Conservation (phyloP, 179 eudicot genomes). For the Patellifolia procumbens region DNA sequence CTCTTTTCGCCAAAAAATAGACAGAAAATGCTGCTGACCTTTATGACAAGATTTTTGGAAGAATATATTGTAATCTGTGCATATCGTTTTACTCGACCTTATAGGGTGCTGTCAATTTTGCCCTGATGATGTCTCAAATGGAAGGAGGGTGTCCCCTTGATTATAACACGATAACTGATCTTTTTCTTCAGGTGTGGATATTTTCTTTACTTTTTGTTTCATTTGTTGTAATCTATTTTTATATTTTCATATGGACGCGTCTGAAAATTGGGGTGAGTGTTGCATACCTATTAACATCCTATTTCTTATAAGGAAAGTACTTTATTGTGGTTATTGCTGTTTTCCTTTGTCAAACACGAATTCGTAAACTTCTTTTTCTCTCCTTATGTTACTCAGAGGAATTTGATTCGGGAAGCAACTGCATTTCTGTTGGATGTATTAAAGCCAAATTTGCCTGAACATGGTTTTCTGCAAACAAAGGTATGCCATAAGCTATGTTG, state of each 20-base stretch:
- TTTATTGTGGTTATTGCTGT: neutral
- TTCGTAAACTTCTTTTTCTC: neutral
- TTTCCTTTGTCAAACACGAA: neutral
- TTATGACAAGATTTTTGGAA: neutral
- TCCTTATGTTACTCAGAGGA: conserved; percentile 53
- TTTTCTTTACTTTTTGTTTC: neutral
- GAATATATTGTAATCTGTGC: neutral
- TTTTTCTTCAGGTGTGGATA: conserved; percentile 78
- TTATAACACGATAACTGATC: conserved; percentile 93
- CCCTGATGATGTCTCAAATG: conserved; percentile 99
- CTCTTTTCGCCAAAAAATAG: neutral
- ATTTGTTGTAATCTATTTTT: neutral
- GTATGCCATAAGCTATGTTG: conserved; percentile 33
- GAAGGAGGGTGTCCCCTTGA: conserved; percentile 98
- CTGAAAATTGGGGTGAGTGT: neutral
- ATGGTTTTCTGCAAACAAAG: conserved; percentile 88
- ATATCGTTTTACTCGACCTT: conserved; percentile 7
- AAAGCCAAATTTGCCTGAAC: conserved; percentile 93
- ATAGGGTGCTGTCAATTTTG: conserved; percentile 98
- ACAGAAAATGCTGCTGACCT: neutral
- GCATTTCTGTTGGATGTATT: conserved; percentile 89
- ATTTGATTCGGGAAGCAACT: conserved; percentile 98
- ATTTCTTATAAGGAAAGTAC: neutral
- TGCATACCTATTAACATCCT: neutral
- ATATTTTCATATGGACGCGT: neutral